Base-by-base conservation (phyloP, 495 filamentous ascomycete genomes). In the Penicillium flavigenum region DNA sequence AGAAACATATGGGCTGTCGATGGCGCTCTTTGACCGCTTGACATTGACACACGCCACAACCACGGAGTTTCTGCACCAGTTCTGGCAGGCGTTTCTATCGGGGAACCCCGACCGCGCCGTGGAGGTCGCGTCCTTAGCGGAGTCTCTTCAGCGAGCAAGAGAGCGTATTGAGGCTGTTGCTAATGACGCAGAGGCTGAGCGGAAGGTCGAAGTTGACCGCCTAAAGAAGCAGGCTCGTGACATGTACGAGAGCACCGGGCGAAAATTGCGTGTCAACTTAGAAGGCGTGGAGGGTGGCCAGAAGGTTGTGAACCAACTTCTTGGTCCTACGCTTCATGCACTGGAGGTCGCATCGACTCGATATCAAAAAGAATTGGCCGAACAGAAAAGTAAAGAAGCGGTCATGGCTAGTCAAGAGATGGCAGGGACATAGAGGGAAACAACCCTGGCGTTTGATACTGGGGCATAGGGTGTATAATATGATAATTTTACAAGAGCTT, bases 61-160 rank as follows among this genome's bases (percentile, higher is more conserved):
- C 1, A 88, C 86, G 8, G 95, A 98, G 61, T 98, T 98, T 65
- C 75, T 98, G n/a, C 87, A 89, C 60, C 92, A 98, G 67, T 98
- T 97, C 77, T 98, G 92, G 92, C 77, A 83, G 36, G 83, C 89
- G 4, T 97, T 94, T 64, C 76, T 93, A 8, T 96, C 92, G 0
- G 91, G 90, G 2, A 88, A 94, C 67, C 75, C 88, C 8, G 83
- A 86, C 43, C 85, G 88, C n/a, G 86, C 88, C 0, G 74, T 76
- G 22, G 92, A 96, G 66, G 78, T 95, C 1, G 80, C 83, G 3
- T 88, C 86, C 36, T 76, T 96, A 36, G 84, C 88, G 16, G 88
- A 95, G 60, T 88, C 90, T 5, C 77, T 98, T 16, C 79, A 82
- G 36, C 81, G 88, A 51, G 89, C 88, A 3, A 78, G 83, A 54